These are phyloP conservation scores for Dimargaris cristalligena DNA, from an alignment of 192 early-diverging fungal species.

Conservation along the genomic window DNA sequence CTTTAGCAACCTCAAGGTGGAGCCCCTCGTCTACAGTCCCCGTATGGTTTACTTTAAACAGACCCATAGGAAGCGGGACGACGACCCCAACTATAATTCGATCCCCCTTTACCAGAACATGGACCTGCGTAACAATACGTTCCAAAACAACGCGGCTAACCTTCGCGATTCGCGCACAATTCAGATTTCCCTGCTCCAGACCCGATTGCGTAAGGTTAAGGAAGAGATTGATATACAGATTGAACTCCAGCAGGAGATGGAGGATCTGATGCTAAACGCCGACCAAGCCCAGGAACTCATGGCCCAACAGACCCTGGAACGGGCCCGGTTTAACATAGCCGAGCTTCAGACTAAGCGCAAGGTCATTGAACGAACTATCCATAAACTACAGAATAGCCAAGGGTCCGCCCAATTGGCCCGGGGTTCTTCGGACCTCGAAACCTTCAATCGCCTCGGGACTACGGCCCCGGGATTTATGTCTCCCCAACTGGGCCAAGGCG, in stretches of 20 bases:
- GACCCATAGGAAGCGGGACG: background rate
- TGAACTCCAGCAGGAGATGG: conserved; percentile 3
- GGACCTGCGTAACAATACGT: background rate
- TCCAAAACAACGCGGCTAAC: background rate
- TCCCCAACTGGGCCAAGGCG: background rate
- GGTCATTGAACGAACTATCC: background rate
- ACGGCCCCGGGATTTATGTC: too few relatives aligned
- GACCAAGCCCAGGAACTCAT: conserved; percentile 6
- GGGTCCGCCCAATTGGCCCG: too few relatives aligned
- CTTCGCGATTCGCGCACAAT: conserved; percentile 4
- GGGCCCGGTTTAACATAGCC: background rate
- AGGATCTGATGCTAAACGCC: conserved; percentile 5
- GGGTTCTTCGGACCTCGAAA: too few relatives aligned
- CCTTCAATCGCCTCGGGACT: too few relatives aligned
- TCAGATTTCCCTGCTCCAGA: background rate
- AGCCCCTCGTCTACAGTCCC: conserved; percentile 28
- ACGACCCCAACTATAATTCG: conserved; percentile 2
- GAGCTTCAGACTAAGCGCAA: background rate
- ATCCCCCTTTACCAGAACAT: conserved; percentile 8
- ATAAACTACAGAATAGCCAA: background rate
- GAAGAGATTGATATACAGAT: background rate
- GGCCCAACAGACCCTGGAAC: conserved; percentile 5
- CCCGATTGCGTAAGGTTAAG: background rate
- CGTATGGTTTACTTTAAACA: conserved; percentile 34
- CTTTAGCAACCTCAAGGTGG: conserved; percentile 23